Evolutionary conservation across 1,284 basidiomycete species (phyloP).

Genomic region (Phaffia rhodozyma): DNA sequence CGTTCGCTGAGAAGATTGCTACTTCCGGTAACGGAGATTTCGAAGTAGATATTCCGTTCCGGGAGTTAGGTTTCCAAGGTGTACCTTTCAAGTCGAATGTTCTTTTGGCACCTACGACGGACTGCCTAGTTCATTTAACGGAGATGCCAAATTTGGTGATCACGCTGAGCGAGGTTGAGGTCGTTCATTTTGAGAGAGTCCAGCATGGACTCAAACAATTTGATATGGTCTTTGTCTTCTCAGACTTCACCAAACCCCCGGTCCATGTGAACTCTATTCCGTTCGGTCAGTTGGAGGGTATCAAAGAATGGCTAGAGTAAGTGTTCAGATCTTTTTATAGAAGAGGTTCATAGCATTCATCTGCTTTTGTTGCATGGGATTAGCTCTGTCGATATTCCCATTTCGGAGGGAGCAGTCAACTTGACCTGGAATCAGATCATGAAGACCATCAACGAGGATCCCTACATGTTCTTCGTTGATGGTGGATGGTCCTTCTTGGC

Average conservation of each 20-base stretch:
- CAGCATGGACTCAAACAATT: conserved; percentile 96
- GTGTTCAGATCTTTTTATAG: conserved; percentile 30
- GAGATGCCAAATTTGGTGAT: conserved; percentile 95
- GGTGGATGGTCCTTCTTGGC: conserved; percentile 95
- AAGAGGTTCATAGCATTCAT: background rate
- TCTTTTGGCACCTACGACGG: conserved; percentile 88
- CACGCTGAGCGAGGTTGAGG: conserved; percentile 87
- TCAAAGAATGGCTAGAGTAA: conserved; percentile 96
- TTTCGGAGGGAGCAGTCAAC: conserved; percentile 94
- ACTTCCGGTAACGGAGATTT: conserved; percentile 73
- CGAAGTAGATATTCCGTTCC: conserved; percentile 92
- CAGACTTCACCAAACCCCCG: conserved; percentile 84
- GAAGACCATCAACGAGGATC: conserved; percentile 93
- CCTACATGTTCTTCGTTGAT: conserved; percentile 88
- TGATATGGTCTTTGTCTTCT: conserved; percentile 91
- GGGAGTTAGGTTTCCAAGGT: conserved; percentile 92
- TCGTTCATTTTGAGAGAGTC: conserved; percentile 92
- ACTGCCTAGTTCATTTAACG: conserved; percentile 89
- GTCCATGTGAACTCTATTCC: conserved; percentile 93
- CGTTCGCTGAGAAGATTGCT: conserved; percentile 84
- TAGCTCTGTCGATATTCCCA: conserved; percentile 89
- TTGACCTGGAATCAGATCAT: conserved; percentile 97
- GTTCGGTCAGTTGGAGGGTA: conserved; percentile 78
- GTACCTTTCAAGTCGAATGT: conserved; percentile 94
- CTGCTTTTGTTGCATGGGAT: background rate